Base-by-base conservation (phyloP, 163 green algal species). In the Scenedesmus sp. region DNA sequence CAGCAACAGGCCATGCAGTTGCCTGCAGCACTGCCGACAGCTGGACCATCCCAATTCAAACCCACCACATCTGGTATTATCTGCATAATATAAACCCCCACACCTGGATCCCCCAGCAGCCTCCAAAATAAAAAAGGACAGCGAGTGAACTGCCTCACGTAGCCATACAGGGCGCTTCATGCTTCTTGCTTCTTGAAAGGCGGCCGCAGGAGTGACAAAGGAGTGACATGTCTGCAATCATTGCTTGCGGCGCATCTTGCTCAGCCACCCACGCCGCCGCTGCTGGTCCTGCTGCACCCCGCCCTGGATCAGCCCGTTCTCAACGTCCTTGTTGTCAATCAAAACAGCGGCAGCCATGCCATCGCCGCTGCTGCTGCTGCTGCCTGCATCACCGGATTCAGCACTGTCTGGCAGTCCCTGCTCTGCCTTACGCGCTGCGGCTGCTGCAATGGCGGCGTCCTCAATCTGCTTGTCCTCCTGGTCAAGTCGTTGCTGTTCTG, bases 381-480 rank as follows among this genome's bases (percentile, higher is more conserved):
- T 90, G 72, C 76, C n/a, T 20, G 42, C 46, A 26, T 70, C 46
- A 15, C 44, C 20, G 12, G 59, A 81, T 26, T 70, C 44, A 18
- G 81, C 15, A 44, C 40, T 37, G 0, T 43, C 53, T n/a, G 49
- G 30, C 81, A 86, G n/a, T 0, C 30, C 81, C 46, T 73, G 78
- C 24, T 83, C 78, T 0, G 24, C 79, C 9, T 30, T 84, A 30
- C 18, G 78, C 10, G 81, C 81, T 13, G 46, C 81, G 30, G 81
- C 79, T 30, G 81, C 43, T 0, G 44, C 44, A 10, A 13, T n/a
- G 26, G 81, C 53, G 16, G 83, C 53, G 18, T 68, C 83, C 51
- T 26, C 85, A 33, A 86, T 35, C 86, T 40, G 26, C 16, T 12
- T 20, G 51, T 92, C 88, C 59, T 92, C 88, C 10, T 76, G 43